Percentiles rank a stretch among this genome's conserved stretches.
phyloP scores from a whole-genome alignment of 805 yeast species.

The Saccharomycopsis javanensis region DNA sequence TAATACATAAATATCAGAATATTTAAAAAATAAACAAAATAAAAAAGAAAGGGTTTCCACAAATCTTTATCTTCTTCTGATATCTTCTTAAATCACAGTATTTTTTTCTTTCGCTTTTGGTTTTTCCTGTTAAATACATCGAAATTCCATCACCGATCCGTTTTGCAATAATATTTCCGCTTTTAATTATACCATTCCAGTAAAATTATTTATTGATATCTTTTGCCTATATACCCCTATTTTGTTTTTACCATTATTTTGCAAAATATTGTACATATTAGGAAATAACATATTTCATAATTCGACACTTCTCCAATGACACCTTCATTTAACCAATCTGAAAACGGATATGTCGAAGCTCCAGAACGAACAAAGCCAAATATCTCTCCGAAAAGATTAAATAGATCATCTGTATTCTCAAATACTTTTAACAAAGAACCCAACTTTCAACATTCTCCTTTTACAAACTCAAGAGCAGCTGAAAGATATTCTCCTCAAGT shows the following conservation, averaged over 20 bases:
- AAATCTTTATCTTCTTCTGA: background rate
- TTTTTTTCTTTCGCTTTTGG: no score
- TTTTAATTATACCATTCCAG: no score
- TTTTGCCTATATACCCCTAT: no score
- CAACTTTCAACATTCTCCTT: background rate
- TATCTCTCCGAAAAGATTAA: background rate
- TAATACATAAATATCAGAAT: no score
- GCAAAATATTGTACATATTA: no score
- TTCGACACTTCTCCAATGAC: background rate
- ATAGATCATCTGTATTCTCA: background rate
- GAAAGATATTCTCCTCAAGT: constrained; percentile 36
- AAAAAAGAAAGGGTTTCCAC: background rate
- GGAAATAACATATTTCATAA: background rate
- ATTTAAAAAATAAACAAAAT: no score
- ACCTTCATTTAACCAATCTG: background rate
- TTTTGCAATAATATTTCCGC: no score
- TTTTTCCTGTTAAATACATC: no score
- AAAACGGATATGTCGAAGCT: background rate
- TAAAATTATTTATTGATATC: no score
- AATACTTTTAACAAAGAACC: background rate
- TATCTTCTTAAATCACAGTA: background rate
- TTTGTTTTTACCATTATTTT: background rate
- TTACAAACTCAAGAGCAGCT: constrained; percentile 8
- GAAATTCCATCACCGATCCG: no score
- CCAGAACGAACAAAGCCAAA: background rate